phyloP scores from a whole-genome alignment of 192 early-diverging fungal species.

The Podila verticillata region DNA sequence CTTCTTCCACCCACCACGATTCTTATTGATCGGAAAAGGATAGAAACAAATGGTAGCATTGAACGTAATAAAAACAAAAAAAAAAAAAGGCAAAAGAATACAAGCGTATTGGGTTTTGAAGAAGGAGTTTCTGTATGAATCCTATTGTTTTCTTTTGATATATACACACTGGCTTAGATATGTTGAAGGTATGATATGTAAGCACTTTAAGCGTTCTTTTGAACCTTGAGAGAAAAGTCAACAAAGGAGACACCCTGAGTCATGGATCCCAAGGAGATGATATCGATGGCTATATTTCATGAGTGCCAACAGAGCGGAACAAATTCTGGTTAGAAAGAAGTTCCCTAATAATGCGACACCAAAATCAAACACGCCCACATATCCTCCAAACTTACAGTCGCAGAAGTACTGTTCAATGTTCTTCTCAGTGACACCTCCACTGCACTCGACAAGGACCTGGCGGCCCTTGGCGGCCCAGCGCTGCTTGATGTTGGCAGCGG shows the following conservation, averaged over 20 bases:
- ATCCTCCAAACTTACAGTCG: constrained; percentile 68
- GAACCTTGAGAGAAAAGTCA: constrained; percentile 97
- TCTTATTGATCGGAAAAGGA: too few relatives aligned
- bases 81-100: not conserved
- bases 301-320: not conserved
- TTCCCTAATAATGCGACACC: not conserved
- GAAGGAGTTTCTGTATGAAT: too few relatives aligned
- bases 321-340: not conserved
- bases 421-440: constrained; percentile 94
- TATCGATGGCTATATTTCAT: constrained; percentile 72
- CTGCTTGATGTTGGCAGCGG: constrained; percentile 81
- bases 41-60: not conserved
- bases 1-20: not conserved
- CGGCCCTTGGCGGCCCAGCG: constrained; percentile 69
- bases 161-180: not conserved
- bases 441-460: constrained; percentile 89
- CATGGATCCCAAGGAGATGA: constrained; percentile 92
- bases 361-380: constrained; percentile 1
- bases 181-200: not conserved
- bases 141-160: too few relatives aligned
- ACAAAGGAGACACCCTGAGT: constrained; percentile 96
- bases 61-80: not conserved
- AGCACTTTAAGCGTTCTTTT: constrained; percentile 35
- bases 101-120: too few relatives aligned
- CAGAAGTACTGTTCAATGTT: constrained; percentile 84